Conservation (phyloP, 2,329 filamentous ascomycete genomes). For the Tolypocladium album region DNA sequence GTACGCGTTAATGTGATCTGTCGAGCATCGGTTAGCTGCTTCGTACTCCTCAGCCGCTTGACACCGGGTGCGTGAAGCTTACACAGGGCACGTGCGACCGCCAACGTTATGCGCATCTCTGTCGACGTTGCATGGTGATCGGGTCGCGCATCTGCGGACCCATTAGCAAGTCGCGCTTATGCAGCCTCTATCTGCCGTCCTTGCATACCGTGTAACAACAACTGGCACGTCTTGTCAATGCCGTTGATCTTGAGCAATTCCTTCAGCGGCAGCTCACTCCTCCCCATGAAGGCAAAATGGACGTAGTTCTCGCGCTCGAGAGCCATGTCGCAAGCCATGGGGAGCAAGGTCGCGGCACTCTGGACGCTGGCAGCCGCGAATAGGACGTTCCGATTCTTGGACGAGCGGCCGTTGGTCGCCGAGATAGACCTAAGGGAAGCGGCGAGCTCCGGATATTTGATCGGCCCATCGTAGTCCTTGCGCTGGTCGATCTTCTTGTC, state of each 20-base stretch:
- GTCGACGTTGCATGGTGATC: conserved; percentile 62
- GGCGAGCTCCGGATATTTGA: conserved; percentile 58
- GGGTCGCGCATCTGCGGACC: conserved; percentile 56
- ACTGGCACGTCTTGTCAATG: conserved; percentile 57
- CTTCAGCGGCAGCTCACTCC: conserved; percentile 56
- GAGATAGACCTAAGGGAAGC: conserved; percentile 49
- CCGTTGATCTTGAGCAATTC: conserved; percentile 70
- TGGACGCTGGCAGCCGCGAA: conserved; percentile 68
- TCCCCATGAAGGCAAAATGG: conserved; percentile 71
- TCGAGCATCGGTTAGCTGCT: neutral
- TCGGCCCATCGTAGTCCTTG: conserved; percentile 51
- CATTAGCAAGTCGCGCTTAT: conserved; percentile 6
- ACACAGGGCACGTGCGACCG: conserved; percentile 54
- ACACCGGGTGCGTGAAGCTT: conserved; percentile 14
- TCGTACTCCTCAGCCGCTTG: neutral
- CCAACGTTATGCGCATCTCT: conserved; percentile 55
- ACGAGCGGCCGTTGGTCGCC: conserved; percentile 37
- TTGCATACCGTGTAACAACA: conserved; percentile 45
- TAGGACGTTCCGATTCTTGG: conserved; percentile 58
- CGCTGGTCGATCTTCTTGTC: conserved; percentile 13
- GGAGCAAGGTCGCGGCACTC: conserved; percentile 63
- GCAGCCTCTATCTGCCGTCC: too few relatives aligned
- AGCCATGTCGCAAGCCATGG: conserved; percentile 82
- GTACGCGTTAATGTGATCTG: conserved; percentile 56
- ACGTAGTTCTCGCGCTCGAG: conserved; percentile 58